Conservation (phyloP, 2,329 filamentous ascomycete genomes). For the Rosellinia necatrix region DNA sequence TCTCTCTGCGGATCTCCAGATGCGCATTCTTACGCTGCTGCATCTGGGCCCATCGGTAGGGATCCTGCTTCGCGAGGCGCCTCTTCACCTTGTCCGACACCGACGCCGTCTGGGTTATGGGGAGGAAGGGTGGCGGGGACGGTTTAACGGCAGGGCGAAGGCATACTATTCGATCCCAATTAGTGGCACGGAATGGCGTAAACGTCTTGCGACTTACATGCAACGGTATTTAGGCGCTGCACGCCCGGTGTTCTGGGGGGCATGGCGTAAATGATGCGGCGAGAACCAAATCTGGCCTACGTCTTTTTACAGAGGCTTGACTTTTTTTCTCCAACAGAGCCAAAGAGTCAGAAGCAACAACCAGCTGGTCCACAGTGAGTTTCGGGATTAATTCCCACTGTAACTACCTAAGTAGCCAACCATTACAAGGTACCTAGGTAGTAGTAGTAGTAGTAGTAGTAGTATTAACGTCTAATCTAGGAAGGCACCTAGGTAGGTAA, state of each 20-base stretch:
- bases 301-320: slow-evolving; percentile 12
- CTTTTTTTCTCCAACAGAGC: slow-evolving; percentile 18
- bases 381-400: neutral
- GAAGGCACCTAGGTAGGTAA: too few relatives aligned
- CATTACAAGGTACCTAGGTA: neutral
- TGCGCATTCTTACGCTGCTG: slow-evolving; percentile 85
- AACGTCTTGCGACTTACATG: slow-evolving; percentile 52
- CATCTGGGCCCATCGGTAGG: slow-evolving; percentile 80
- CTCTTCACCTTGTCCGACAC: slow-evolving; percentile 66
- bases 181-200: neutral
- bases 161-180: slow-evolving; percentile 53
- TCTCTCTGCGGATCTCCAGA: slow-evolving; percentile 71
- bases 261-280: slow-evolving; percentile 53
- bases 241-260: slow-evolving; percentile 68
- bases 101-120: slow-evolving; percentile 66
- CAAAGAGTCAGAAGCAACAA: slow-evolving; percentile 10
- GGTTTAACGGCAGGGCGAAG: slow-evolving; percentile 58
- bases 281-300: slow-evolving; percentile 2
- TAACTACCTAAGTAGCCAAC: too few relatives aligned
- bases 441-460: too few relatives aligned
- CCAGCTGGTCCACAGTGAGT: slow-evolving; percentile 9
- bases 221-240: slow-evolving; percentile 62
- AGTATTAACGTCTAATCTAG: too few relatives aligned
- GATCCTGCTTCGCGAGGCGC: slow-evolving; percentile 72
- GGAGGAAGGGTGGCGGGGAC: slow-evolving; percentile 57